Base-by-base conservation (phyloP, 106 monocot species). In the Allium fistulosum region DNA sequence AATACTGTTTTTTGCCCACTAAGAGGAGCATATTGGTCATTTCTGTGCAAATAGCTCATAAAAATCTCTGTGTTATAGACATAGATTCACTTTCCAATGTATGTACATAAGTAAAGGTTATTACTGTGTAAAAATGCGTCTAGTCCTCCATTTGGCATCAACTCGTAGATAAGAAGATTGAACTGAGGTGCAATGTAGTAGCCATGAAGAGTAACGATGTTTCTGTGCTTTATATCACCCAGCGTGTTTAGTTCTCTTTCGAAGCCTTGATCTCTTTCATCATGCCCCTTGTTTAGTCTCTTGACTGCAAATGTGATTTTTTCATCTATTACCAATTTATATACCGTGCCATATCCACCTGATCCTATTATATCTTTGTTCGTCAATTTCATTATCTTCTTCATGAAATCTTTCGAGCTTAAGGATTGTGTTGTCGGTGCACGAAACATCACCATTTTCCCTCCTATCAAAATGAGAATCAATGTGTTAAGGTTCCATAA, bases 311-410 rank as follows among this genome's bases (percentile, higher is more conserved):
- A 94, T 2, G 77, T 76, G 8, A 75, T 77, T 22, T 58, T 68
- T 8, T 81, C 80, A 28, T 91, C 79, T 57, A 94, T 66, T 7
- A 37, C 48, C 57, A 94, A 62, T 64, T 45, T 72, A 71, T 94
- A 94, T 3, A 94, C 91, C 0, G 87, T 94, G 12, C 94, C 94
- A 69, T 85, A 81, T 1, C 94, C 94, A 46, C 94, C 94, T 4
- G 82, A 80, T 17, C 94, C 94, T 7, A 94, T 87, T 65, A 94
- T 82, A 46, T 94, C 94, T 71, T 94, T 94, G 89, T 74, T 94
- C 4, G 89, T 87, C 15, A 94, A 50, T 78, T 78, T 84, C 86
- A 74, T 89, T 9, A 79, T 82, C 71, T 74, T 82, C 82, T 78
- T 84, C 75, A 94, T 67, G 62, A 89, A 87, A 7, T 65, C 62